Evolutionary conservation across 139 green algal species (phyloP).

Genomic region (Chlamydomonas sphaeroides): DNA sequence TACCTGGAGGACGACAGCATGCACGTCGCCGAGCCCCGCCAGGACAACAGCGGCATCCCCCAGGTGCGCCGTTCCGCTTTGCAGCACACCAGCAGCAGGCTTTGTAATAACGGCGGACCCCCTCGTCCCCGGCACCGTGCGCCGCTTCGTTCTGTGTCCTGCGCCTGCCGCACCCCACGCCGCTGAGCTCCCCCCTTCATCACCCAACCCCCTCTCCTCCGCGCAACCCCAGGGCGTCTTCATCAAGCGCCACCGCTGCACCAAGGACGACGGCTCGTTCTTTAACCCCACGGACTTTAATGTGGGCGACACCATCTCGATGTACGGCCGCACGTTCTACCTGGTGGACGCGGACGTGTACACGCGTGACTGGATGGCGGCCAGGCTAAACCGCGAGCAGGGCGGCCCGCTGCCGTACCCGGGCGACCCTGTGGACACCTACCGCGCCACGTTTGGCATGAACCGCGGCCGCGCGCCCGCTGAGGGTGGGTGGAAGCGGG

Average conservation of each 20-base stretch:
- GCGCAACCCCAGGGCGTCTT: conserved; percentile 77
- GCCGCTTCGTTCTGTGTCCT: no score
- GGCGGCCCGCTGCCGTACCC: conserved; percentile 60
- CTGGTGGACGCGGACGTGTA: conserved; percentile 86
- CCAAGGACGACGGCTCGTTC: conserved; percentile 62
- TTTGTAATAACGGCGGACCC: background rate
- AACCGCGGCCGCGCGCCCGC: conserved; percentile 42
- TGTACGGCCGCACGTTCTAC: conserved; percentile 84
- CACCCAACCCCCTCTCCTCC: no score
- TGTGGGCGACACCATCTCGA: conserved; percentile 73
- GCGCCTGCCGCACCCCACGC: no score
- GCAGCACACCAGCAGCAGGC: no score
- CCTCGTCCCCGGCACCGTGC: background rate
- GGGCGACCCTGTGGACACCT: conserved; percentile 67
- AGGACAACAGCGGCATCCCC: conserved; percentile 89
- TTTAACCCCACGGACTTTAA: conserved; percentile 71
- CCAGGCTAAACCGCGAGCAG: conserved; percentile 51
- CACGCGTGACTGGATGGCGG: conserved; percentile 71
- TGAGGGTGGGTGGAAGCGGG: no score
- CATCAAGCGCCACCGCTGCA: conserved; percentile 83
- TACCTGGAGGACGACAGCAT: conserved; percentile 93
- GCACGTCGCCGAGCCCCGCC: conserved; percentile 86
- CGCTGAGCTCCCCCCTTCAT: no score
- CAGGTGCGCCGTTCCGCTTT: conserved; percentile 64
- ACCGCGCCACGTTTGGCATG: conserved; percentile 57